A percentile compares a stretch with the other conserved stretches of the same genome.
Evolutionary conservation across 176 grass and related monocot species (phyloP).

Genomic region (Phoenix dactylifera): DNA sequence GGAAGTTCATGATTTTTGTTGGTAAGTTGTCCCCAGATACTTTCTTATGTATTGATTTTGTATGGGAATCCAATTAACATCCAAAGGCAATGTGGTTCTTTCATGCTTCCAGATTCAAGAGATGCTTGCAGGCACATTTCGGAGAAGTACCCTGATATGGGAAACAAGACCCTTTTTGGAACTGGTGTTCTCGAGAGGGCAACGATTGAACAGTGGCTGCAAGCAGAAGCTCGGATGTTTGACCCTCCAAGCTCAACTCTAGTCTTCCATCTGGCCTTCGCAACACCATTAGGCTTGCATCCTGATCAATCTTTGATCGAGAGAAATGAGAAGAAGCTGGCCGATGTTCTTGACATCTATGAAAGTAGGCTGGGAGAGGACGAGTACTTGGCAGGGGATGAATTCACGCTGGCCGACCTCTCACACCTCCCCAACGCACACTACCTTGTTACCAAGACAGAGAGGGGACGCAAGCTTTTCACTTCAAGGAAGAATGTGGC

Average conservation of each 20-base stretch:
- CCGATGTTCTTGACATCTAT: conserved; percentile 39
- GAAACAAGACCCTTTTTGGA: conserved; percentile 52
- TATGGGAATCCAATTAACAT: too few species aligned
- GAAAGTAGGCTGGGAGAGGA: conserved; percentile 40
- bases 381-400: conserved; percentile 38
- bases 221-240: conserved; percentile 55
- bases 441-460: conserved; percentile 42
- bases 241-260: conserved; percentile 53
- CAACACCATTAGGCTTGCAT: conserved; percentile 29
- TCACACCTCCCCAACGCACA: conserved; percentile 74
- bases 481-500: conserved; percentile 56
- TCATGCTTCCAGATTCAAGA: conserved; percentile 51
- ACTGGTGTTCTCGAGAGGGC: conserved; percentile 59
- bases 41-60: too few species aligned
- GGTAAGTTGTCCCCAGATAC: conserved; percentile 28
- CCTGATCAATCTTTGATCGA: conserved; percentile 39
- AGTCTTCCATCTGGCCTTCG: conserved; percentile 74
- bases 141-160: conserved; percentile 38
- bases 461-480: conserved; percentile 57
- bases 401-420: conserved; percentile 58
- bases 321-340: conserved; percentile 41
- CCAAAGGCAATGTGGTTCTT: background rate
- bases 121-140: conserved; percentile 56
- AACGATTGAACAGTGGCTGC: conserved; percentile 78
- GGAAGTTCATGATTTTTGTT: conserved; percentile 39